These are phyloP conservation scores for Colletotrichum magnum DNA, from an alignment of 2,329 filamentous ascomycete genomes.

Conservation along the genomic window DNA sequence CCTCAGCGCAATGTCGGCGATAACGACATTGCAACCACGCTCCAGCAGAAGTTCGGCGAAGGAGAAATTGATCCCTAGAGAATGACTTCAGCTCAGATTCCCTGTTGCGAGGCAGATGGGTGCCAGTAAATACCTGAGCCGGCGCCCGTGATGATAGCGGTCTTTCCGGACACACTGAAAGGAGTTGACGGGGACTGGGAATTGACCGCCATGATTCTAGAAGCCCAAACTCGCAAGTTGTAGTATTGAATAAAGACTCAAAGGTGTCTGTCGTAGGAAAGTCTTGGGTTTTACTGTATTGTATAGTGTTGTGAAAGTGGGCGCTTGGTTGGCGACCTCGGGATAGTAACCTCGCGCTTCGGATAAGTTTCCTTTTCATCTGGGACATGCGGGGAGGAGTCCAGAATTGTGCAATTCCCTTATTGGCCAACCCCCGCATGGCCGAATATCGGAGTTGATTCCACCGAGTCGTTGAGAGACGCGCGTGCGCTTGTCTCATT, in stretches of 20 bases:
- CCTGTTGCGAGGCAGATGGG: background rate
- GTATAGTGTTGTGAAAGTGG: background rate
- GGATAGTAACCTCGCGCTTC: background rate
- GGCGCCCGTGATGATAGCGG: constrained; percentile 48
- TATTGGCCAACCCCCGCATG: background rate
- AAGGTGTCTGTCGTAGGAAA: background rate
- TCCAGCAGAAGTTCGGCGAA: constrained; percentile 60
- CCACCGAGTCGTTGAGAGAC: background rate
- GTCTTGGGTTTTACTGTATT: background rate
- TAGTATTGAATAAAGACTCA: no score
- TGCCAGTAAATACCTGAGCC: constrained; percentile 43
- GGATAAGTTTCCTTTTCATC: background rate
- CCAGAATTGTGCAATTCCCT: background rate
- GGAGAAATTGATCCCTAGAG: constrained; percentile 57
- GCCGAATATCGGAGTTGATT: constrained; percentile 1
- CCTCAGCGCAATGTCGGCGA: constrained; percentile 59
- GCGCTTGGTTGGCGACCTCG: background rate
- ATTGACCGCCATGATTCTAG: background rate
- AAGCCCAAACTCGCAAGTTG: no score
- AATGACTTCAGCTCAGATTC: background rate
- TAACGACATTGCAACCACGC: constrained; percentile 59
- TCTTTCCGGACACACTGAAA: constrained; percentile 47
- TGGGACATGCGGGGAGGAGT: background rate
- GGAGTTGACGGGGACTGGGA: constrained; percentile 8
- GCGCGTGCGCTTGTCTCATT: background rate